Conservation (phyloP, 495 filamentous ascomycete genomes). For the Astrothelium macrocarpum region DNA sequence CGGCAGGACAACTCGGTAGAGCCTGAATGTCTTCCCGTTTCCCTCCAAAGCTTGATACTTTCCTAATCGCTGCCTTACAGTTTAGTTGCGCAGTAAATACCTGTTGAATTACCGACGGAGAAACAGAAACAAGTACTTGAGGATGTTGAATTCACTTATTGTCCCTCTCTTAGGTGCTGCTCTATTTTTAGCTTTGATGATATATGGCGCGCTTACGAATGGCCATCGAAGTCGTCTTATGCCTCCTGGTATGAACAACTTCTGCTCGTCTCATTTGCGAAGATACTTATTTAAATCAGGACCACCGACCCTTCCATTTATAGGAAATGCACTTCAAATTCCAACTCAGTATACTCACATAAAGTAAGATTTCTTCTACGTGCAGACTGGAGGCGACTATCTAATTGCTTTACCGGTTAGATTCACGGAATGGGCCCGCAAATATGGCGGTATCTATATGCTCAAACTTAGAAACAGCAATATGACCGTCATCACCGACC, state of each 20-base stretch:
- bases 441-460: constrained; percentile 38
- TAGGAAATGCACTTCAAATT: constrained; percentile 37
- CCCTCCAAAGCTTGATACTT: neutral
- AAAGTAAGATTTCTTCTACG: constrained; percentile 16
- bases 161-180: neutral
- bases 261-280: neutral
- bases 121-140: neutral
- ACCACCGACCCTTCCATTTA: constrained; percentile 34
- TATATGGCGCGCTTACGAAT: neutral
- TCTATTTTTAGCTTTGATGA: neutral
- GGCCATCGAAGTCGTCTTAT: constrained; percentile 13
- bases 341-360: constrained; percentile 28
- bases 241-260: constrained; percentile 16
- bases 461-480: constrained; percentile 36
- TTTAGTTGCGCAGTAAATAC: neutral
- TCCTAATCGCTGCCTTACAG: neutral
- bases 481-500: constrained; percentile 34
- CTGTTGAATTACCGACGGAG: neutral
- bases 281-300: constrained; percentile 23
- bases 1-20: neutral
- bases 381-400: constrained; percentile 1
- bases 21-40: neutral
- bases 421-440: constrained; percentile 38
- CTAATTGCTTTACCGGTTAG: constrained; percentile 15
- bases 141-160: neutral